Percentiles rank a stretch among this genome's conserved stretches.
These are phyloP conservation scores for Umbelopsis vinacea DNA, from an alignment of 192 early-diverging fungal species.

Conservation along the genomic window DNA sequence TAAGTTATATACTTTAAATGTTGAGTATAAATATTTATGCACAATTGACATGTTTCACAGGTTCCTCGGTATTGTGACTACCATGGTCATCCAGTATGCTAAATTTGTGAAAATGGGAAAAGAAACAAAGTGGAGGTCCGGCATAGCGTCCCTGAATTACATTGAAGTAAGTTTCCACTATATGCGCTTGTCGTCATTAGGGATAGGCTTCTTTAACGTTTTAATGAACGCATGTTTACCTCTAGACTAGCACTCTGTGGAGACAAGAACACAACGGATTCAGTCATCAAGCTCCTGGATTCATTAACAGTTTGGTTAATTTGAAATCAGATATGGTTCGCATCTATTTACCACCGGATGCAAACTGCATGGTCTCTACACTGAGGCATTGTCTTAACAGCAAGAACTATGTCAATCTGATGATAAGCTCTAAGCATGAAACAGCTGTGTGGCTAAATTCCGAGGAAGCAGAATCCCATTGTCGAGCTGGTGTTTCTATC, in stretches of 20 bases:
- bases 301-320: slow-evolving; percentile 49
- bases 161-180: slow-evolving; percentile 32
- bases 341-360: slow-evolving; percentile 49
- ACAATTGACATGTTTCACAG: not conserved
- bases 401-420: slow-evolving; percentile 49
- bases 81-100: slow-evolving; percentile 42
- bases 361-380: slow-evolving; percentile 43
- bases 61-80: slow-evolving; percentile 8
- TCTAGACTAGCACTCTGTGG: slow-evolving; percentile 40
- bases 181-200: not conserved
- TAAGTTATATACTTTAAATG: slow-evolving; percentile 43
- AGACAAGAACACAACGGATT: slow-evolving; percentile 56
- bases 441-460: slow-evolving; percentile 42
- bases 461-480: slow-evolving; percentile 48
- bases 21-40: not conserved
- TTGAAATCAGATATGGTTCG: slow-evolving; percentile 43
- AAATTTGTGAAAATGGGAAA: slow-evolving; percentile 50
- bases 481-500: slow-evolving; percentile 45
- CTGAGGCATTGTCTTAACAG: slow-evolving; percentile 43
- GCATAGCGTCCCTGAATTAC: slow-evolving; percentile 45
- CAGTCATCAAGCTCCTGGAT: slow-evolving; percentile 50
- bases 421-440: slow-evolving; percentile 47
- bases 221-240: not conserved
- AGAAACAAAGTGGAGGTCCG: slow-evolving; percentile 44
- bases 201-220: not conserved